Base-by-base conservation (phyloP, 768 basidiomycete genomes). In the Chlorophyllum brunneum region DNA sequence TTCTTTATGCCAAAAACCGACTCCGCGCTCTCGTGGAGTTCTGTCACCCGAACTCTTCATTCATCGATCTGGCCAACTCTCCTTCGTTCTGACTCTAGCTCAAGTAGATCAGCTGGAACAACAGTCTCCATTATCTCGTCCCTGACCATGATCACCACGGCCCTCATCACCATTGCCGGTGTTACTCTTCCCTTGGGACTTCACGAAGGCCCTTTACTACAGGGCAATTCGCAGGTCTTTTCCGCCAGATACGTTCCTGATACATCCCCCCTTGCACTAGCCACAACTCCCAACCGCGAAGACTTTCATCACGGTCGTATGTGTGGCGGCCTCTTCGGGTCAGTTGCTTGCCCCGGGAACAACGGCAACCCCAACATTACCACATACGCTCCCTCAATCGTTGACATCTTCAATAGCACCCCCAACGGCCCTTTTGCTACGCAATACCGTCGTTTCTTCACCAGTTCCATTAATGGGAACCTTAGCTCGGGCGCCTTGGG, bases 31-130 rank as follows among this genome's bases (percentile, higher is more conserved):
- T 47, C 59, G 9, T 61, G 62, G 60, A 61, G 58, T 34, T 42
- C 57, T 18, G 55, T 61, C 36, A 54, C 54, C 11, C 37, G 59
- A 4, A 54, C 26, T 10, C 46, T 63, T 1, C 60, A 63, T 36
- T 41, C 59, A n/a, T 59, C 58, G 4, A 42, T 60, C 2, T 61
- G 62, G 62, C 54, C 60, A 7, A 58, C 52, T 4, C 26, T 63
- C 23, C 42, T 63, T 9, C 56, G 58, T 23, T 50, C 59, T 1
- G 58, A 54, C 27, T 20, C 54, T 6, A 33, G 18, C 15, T 42
- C 31, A 31, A 38, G 10, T 5, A n/a, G 8, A 29, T 30, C 31
- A 37, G 40, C 47, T 16, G 54, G 9, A 48, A 43, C 24, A 26
- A 26, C 22, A 43, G 55, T 34, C 39, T 57, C 51, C n/a, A 26